phyloP scores from a whole-genome alignment of 371 early-diverging fungal species.

The Mucor indicus region DNA sequence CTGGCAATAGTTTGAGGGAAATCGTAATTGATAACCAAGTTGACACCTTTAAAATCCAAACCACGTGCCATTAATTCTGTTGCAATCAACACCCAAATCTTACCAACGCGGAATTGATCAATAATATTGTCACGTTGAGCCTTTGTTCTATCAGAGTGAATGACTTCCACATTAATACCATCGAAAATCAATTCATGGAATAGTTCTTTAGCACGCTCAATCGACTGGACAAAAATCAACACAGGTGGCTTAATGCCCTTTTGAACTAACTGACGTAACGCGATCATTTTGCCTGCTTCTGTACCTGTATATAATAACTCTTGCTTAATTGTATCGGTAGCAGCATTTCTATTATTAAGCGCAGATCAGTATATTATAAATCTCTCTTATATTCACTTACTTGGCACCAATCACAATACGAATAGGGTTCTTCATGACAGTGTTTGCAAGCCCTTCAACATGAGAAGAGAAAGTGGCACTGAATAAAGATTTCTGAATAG shows the following conservation, averaged over 20 bases:
- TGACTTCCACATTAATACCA: slow-evolving; percentile 95
- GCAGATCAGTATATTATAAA: background rate
- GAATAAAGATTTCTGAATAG: slow-evolving; percentile 84
- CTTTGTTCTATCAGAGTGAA: slow-evolving; percentile 91
- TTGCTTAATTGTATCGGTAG: slow-evolving; percentile 90
- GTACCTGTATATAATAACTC: slow-evolving; percentile 88
- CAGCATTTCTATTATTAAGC: slow-evolving; percentile 72
- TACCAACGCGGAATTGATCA: slow-evolving; percentile 84
- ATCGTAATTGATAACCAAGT: slow-evolving; percentile 94
- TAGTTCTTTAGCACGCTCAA: slow-evolving; percentile 92
- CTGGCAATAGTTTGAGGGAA: slow-evolving; percentile 91
- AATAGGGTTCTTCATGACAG: slow-evolving; percentile 87
- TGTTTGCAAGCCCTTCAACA: slow-evolving; percentile 87
- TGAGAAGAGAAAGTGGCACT: slow-evolving; percentile 93
- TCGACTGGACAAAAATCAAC: slow-evolving; percentile 93
- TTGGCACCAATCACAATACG: slow-evolving; percentile 88
- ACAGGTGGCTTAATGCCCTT: slow-evolving; percentile 87
- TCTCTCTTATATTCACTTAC: slow-evolving; percentile 32
- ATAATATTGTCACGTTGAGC: slow-evolving; percentile 90
- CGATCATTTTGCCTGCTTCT: slow-evolving; percentile 92
- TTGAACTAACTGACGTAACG: slow-evolving; percentile 85
- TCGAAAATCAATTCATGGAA: slow-evolving; percentile 95
- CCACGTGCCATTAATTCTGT: slow-evolving; percentile 98
- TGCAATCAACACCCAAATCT: slow-evolving; percentile 93
- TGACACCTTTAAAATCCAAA: slow-evolving; percentile 92